A percentile compares a stretch with the other conserved stretches of the same genome.
Conservation (phyloP, 768 basidiomycete species). For the Naematelia aurantialba region DNA sequence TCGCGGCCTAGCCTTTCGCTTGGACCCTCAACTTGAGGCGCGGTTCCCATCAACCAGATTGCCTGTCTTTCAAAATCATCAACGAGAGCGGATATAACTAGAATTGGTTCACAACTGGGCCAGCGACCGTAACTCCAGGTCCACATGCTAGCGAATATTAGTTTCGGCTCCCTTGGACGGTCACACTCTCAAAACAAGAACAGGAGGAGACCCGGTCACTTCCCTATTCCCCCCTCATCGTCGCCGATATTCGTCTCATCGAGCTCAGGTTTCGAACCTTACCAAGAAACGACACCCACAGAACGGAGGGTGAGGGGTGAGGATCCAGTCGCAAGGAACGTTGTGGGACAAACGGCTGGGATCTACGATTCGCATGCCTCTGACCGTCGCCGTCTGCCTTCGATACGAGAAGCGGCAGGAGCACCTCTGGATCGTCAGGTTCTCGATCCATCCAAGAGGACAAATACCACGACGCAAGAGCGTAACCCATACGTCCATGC, state of each 20-base stretch:
- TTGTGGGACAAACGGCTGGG: neutral
- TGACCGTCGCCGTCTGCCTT: neutral
- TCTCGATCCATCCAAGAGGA: neutral
- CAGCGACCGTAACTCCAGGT: neutral
- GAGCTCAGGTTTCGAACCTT: neutral
- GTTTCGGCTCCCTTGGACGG: neutral
- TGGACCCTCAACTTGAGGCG: no score
- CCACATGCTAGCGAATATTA: neutral
- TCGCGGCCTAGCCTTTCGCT: no score
- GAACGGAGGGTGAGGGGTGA: no score
- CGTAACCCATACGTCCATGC: neutral
- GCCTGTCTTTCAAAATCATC: no score
- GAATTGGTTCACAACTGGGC: neutral
- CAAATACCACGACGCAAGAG: neutral
- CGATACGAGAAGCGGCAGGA: neutral
- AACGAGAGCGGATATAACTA: neutral
- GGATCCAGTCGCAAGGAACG: neutral
- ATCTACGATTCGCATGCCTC: neutral
- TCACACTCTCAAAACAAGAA: neutral
- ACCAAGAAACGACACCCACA: neutral
- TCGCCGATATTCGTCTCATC: neutral
- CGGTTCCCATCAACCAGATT: no score
- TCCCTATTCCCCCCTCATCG: neutral
- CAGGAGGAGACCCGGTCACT: neutral
- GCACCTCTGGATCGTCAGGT: neutral